These are phyloP conservation scores for Amaranthus hypochondriacus DNA, from an alignment of 148 eudicot genomes.

Conservation along the genomic window DNA sequence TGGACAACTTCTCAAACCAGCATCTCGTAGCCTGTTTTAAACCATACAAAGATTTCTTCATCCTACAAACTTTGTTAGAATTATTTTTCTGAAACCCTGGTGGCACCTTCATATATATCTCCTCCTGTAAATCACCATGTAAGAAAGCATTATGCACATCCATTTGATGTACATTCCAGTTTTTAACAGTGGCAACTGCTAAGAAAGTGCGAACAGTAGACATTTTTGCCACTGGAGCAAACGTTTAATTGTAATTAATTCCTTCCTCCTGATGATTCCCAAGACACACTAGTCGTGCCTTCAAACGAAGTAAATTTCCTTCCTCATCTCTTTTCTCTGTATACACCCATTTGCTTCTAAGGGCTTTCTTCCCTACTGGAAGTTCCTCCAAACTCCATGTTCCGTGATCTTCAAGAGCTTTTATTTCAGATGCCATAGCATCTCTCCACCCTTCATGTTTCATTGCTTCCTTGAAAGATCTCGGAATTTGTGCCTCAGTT, in stretches of 20 bases:
- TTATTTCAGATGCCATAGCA: too few species aligned
- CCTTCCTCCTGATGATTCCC: neutral
- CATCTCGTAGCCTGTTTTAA: too few species aligned
- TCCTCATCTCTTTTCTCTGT: neutral
- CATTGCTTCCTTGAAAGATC: too few species aligned
- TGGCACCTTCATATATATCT: neutral
- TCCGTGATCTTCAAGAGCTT: too few species aligned
- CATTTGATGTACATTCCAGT: neutral
- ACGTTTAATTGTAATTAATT: neutral
- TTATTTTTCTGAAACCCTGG: neutral
- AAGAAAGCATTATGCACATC: neutral
- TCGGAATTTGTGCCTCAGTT: neutral
- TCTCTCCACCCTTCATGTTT: neutral
- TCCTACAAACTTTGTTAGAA: too few species aligned
- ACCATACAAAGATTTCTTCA: too few species aligned
- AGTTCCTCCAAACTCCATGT: too few species aligned
- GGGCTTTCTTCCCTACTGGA: too few species aligned
- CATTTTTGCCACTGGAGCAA: neutral
- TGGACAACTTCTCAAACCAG: too few species aligned
- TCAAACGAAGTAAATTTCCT: neutral
- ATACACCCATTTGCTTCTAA: neutral
- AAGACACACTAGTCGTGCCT: neutral
- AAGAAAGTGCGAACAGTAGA: neutral
- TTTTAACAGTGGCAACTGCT: neutral
- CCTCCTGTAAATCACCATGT: neutral